Evolutionary conservation across 2,329 filamentous ascomycete species (phyloP).

Genomic region (Microdochium nivale): DNA sequence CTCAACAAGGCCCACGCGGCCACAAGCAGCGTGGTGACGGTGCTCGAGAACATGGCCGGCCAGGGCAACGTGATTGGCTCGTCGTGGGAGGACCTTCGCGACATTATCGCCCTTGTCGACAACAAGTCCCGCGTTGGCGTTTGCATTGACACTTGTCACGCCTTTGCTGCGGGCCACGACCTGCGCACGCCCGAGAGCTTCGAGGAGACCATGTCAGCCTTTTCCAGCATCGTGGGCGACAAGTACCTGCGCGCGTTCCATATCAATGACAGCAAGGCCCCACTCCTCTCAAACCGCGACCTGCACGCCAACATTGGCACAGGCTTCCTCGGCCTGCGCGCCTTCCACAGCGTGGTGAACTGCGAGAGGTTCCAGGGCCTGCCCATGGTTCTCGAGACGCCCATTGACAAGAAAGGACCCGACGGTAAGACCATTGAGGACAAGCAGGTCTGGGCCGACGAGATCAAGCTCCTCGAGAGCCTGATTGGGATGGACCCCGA

Average conservation of each 20-base stretch:
- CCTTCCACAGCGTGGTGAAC: slow-evolving; percentile 90
- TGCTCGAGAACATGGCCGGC: slow-evolving; percentile 94
- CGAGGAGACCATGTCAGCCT: slow-evolving; percentile 61
- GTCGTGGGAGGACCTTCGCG: slow-evolving; percentile 75
- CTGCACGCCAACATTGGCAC: slow-evolving; percentile 95
- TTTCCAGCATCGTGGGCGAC: slow-evolving; percentile 69
- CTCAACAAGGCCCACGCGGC: slow-evolving; percentile 75
- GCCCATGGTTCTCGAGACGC: slow-evolving; percentile 95
- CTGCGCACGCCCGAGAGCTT: slow-evolving; percentile 69
- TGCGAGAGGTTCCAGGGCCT: slow-evolving; percentile 64
- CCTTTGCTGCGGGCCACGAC: slow-evolving; percentile 92
- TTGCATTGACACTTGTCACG: slow-evolving; percentile 94
- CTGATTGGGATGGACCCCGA: slow-evolving; percentile 78
- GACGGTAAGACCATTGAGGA: slow-evolving; percentile 67
- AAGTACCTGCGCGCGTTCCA: slow-evolving; percentile 80
- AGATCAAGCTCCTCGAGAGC: slow-evolving; percentile 90
- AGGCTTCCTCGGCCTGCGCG: slow-evolving; percentile 80
- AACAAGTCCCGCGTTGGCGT: slow-evolving; percentile 83
- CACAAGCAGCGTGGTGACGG: slow-evolving; percentile 67
- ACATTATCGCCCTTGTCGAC: slow-evolving; percentile 72
- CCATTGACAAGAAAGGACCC: slow-evolving; percentile 63
- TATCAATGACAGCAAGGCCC: slow-evolving; percentile 92
- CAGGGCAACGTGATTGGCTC: slow-evolving; percentile 80
- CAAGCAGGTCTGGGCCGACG: slow-evolving; percentile 76
- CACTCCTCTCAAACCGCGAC: slow-evolving; percentile 72